These are phyloP conservation scores for Penicillium nucicola DNA, from an alignment of 495 filamentous ascomycete species.

Conservation along the genomic window DNA sequence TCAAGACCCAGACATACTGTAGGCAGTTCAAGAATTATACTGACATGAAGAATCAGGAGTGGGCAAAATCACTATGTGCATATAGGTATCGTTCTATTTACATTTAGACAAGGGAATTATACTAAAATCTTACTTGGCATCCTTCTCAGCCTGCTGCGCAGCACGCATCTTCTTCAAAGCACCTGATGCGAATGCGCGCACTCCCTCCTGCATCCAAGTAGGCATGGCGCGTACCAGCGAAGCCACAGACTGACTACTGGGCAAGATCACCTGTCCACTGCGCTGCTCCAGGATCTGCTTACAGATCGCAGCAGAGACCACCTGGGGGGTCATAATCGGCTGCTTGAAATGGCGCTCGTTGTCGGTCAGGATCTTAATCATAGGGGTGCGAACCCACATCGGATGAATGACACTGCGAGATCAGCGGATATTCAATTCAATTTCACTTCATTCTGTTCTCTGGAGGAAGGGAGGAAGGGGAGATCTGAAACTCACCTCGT, in stretches of 20 bases:
- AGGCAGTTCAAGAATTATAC: too few relatives aligned
- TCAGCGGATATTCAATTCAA: background rate
- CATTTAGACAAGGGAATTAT: too few relatives aligned
- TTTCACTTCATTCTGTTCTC: too few relatives aligned
- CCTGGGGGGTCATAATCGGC: conserved; percentile 35
- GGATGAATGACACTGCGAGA: conserved; percentile 39
- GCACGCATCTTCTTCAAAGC: conserved; percentile 10
- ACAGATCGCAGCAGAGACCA: conserved; percentile 35
- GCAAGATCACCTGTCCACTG: conserved; percentile 43
- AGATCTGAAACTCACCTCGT: conserved; percentile 39
- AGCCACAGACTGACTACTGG: conserved; percentile 12
- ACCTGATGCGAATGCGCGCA: conserved; percentile 26
- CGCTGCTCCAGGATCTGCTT: conserved; percentile 41
- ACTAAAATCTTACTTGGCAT: background rate
- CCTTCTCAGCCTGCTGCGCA: conserved; percentile 6
- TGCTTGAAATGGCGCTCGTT: conserved; percentile 34
- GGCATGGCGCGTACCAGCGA: conserved; percentile 37
- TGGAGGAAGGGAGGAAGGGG: too few relatives aligned
- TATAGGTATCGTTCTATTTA: too few relatives aligned
- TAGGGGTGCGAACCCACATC: conserved; percentile 43
- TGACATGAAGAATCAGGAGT: too few relatives aligned
- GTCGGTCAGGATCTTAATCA: conserved; percentile 41
- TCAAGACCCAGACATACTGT: too few relatives aligned
- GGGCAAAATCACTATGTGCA: too few relatives aligned
- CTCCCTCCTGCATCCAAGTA: conserved; percentile 38